Conservation (phyloP, 2,329 filamentous ascomycete species). For the Thielaviopsis euricoi region DNA sequence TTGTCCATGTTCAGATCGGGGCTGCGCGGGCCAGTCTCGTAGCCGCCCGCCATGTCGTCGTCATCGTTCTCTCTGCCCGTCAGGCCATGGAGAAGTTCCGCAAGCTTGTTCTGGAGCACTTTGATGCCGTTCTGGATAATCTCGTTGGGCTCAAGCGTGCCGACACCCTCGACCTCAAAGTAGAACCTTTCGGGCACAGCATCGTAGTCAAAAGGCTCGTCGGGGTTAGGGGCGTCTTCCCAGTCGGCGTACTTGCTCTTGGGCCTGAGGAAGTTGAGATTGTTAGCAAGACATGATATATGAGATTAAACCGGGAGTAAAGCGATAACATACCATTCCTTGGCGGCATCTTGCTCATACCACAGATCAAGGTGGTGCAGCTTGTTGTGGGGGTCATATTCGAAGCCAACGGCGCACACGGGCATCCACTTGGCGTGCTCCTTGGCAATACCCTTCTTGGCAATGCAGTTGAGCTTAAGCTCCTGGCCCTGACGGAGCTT, state of each 20-base stretch:
- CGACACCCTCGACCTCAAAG: conserved; percentile 80
- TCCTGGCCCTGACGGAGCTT: conserved; percentile 86
- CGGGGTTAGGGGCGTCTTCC: conserved; percentile 65
- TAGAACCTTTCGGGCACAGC: conserved; percentile 77
- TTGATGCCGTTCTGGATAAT: conserved; percentile 82
- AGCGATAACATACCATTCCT: conserved; percentile 57
- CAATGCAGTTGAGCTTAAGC: conserved; percentile 76
- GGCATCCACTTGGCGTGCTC: conserved; percentile 98
- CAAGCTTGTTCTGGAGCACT: conserved; percentile 79
- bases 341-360: conserved; percentile 67
- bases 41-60: conserved; percentile 21
- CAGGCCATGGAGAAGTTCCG: conserved; percentile 53
- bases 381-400: conserved; percentile 97
- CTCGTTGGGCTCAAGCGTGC: conserved; percentile 73
- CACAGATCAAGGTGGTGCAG: conserved; percentile 82
- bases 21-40: conserved; percentile 48
- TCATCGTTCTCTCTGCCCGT: conserved; percentile 36
- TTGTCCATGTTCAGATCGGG: conserved; percentile 46
- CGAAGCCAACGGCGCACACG: conserved; percentile 81
- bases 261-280: conserved; percentile 39
- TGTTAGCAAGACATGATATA: not conserved
- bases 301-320: no score
- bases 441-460: conserved; percentile 97
- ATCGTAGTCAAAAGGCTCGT: conserved; percentile 81
- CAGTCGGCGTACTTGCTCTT: conserved; percentile 63